Percentiles rank a stretch among this genome's conserved stretches.
These are phyloP conservation scores for Fraxinus anomala DNA, from an alignment of 257 asterid genomes.

Conservation along the genomic window DNA sequence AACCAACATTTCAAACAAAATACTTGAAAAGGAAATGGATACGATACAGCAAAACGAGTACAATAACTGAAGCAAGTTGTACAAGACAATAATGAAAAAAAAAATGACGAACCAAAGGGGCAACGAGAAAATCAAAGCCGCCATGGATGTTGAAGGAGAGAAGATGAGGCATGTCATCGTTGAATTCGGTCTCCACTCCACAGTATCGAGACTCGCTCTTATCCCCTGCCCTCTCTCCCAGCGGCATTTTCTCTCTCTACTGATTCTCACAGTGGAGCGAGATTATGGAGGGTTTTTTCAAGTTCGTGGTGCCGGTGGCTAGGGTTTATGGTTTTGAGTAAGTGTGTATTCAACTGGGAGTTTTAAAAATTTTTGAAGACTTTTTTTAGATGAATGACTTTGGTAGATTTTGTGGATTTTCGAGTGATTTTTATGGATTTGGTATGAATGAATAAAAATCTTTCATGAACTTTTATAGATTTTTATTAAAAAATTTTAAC, in stretches of 20 bases:
- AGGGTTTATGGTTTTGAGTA: neutral
- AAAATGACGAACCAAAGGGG: slow-evolving; percentile 62
- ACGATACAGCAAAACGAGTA: neutral
- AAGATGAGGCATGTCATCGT: slow-evolving; percentile 75
- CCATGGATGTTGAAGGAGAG: slow-evolving; percentile 68
- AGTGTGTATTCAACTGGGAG: too few relatives aligned
- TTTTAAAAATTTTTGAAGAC: too few relatives aligned
- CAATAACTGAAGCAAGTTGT: neutral
- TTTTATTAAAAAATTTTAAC: too few relatives aligned
- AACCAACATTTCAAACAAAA: neutral
- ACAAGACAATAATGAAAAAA: neutral
- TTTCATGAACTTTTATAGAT: too few relatives aligned
- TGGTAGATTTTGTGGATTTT: too few relatives aligned
- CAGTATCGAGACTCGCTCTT: slow-evolving; percentile 92
- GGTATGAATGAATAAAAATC: too few relatives aligned
- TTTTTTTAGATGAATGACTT: too few relatives aligned
- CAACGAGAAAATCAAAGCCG: slow-evolving; percentile 81
- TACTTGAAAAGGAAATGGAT: neutral
- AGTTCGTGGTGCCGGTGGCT: neutral
- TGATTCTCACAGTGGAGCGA: neutral
- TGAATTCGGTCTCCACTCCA: slow-evolving; percentile 85
- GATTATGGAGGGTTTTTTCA: neutral
- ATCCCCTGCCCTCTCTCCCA: slow-evolving; percentile 85
- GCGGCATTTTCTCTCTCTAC: slow-evolving; percentile 63
- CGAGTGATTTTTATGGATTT: too few relatives aligned